Percentiles rank a stretch among this genome's conserved stretches.
These are phyloP conservation scores for Rubia yunnanensis DNA, from an alignment of 257 asterid species.

Conservation along the genomic window DNA sequence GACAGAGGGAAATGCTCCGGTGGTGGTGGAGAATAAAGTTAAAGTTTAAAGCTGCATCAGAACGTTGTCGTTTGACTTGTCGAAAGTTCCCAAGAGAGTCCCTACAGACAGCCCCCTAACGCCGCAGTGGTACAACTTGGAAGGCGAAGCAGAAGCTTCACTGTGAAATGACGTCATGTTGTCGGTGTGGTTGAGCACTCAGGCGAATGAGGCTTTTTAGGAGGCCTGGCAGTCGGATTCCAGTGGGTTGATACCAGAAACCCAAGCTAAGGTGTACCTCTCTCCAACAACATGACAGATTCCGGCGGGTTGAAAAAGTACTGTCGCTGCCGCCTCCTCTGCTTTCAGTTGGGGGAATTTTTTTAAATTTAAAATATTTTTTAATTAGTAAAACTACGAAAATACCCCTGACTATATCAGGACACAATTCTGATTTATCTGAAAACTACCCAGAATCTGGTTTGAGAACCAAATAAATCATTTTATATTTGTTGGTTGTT, in stretches of 20 bases:
- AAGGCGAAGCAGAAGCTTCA: constrained; percentile 32
- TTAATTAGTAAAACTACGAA: too few species aligned
- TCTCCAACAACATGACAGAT: too few species aligned
- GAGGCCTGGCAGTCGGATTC: constrained; percentile 99
- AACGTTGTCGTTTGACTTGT: constrained; percentile 69
- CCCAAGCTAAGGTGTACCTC: constrained; percentile 87
- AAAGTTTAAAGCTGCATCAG: constrained; percentile 32
- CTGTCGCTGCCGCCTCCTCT: too few species aligned
- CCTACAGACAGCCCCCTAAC: constrained; percentile 92
- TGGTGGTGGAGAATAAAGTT: constrained; percentile 19
- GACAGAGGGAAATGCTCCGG: constrained; percentile 32
- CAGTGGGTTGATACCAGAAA: constrained; percentile 84
- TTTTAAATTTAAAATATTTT: too few species aligned
- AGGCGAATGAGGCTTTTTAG: constrained; percentile 82
- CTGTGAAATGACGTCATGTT: constrained; percentile 77
- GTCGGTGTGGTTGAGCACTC: constrained; percentile 87
- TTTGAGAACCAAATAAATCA: too few species aligned
- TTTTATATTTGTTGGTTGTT: too few species aligned
- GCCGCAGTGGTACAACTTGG: constrained; percentile 86
- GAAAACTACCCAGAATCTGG: too few species aligned
- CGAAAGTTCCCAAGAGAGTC: constrained; percentile 74
- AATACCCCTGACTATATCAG: too few species aligned
- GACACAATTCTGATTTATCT: too few species aligned
- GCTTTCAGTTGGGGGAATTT: too few species aligned
- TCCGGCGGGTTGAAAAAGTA: too few species aligned